Conservation (phyloP, 257 asterid genomes). For the Solanum appendiculatum region DNA sequence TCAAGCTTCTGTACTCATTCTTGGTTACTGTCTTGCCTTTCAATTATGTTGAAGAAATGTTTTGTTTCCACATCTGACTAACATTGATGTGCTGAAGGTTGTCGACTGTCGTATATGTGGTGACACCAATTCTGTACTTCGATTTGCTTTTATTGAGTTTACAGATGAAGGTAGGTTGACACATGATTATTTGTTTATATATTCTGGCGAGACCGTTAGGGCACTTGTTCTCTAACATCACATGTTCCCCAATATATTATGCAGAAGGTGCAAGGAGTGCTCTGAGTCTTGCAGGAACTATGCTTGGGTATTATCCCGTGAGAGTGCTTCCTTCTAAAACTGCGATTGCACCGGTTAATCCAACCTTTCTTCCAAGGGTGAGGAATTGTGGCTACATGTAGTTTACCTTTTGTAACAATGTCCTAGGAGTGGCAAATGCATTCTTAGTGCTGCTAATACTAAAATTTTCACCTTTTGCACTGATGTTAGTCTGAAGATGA, state of each 20-base stretch:
- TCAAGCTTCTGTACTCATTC: not conserved
- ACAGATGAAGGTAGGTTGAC: constrained; percentile 42
- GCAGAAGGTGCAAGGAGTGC: constrained; percentile 53
- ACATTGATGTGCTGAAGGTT: constrained; percentile 21
- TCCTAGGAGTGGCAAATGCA: not conserved
- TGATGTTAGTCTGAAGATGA: constrained; percentile 47
- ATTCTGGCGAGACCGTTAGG: not conserved
- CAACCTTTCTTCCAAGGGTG: constrained; percentile 59
- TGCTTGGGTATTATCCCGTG: constrained; percentile 57
- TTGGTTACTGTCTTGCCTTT: not conserved
- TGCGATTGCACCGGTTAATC: constrained; percentile 68
- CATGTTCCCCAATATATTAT: not conserved
- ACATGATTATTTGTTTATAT: not conserved
- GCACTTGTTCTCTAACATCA: not conserved
- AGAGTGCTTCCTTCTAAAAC: constrained; percentile 57
- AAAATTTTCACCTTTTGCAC: not conserved
- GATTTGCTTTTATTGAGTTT: constrained; percentile 56
- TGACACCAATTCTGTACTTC: constrained; percentile 59
- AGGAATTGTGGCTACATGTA: not conserved
- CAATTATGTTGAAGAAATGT: not conserved
- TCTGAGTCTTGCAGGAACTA: constrained; percentile 41
- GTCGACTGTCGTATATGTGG: constrained; percentile 63
- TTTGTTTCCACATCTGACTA: not conserved
- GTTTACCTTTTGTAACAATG: not conserved
- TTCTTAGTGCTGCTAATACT: not conserved